Evolutionary conservation across 306 rosid genomes (phyloP).

Genomic region (Prunus fruticosa): DNA sequence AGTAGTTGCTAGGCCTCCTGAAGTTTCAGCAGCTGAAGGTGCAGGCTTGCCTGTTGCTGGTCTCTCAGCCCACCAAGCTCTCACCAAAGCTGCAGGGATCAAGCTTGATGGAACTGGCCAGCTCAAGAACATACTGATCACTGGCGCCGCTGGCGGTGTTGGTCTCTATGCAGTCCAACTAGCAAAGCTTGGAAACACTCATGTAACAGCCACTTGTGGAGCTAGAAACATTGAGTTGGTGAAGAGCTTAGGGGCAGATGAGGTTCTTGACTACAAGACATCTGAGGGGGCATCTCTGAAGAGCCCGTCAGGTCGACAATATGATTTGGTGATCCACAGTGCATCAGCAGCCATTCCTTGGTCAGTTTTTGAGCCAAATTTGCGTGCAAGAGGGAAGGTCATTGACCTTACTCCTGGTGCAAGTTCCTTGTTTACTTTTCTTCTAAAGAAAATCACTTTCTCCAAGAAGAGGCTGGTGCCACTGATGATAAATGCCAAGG

Average conservation of each 20-base stretch:
- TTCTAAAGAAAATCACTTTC: conserved; percentile 57
- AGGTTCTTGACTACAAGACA: conserved; percentile 66
- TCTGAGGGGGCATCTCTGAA: conserved; percentile 55
- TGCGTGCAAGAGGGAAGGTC: conserved; percentile 49
- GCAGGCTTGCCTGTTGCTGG: conserved; percentile 49
- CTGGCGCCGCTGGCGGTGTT: conserved; percentile 60
- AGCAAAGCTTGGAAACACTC: conserved; percentile 57
- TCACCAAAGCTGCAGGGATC: conserved; percentile 48
- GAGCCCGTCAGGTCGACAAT: conserved; percentile 66
- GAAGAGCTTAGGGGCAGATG: conserved; percentile 66
- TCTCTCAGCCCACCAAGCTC: conserved; percentile 58
- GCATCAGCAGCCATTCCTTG: conserved; percentile 46
- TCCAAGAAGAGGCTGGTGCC: conserved; percentile 62
- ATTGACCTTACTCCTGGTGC: conserved; percentile 47
- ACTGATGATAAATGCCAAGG: conserved; percentile 22
- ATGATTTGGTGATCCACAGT: conserved; percentile 55
- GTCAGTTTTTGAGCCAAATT: conserved; percentile 55
- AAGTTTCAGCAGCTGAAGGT: conserved; percentile 60
- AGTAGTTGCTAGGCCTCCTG: conserved; percentile 43
- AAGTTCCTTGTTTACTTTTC: conserved; percentile 29
- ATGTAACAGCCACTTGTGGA: conserved; percentile 73
- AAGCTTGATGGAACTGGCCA: conserved; percentile 57
- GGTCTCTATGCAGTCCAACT: conserved; percentile 67
- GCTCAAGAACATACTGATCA: conserved; percentile 47
- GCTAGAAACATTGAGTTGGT: conserved; percentile 60